phyloP scores from a whole-genome alignment of 108 stramenopile species.

The Phaeodactylum tricornutum region DNA sequence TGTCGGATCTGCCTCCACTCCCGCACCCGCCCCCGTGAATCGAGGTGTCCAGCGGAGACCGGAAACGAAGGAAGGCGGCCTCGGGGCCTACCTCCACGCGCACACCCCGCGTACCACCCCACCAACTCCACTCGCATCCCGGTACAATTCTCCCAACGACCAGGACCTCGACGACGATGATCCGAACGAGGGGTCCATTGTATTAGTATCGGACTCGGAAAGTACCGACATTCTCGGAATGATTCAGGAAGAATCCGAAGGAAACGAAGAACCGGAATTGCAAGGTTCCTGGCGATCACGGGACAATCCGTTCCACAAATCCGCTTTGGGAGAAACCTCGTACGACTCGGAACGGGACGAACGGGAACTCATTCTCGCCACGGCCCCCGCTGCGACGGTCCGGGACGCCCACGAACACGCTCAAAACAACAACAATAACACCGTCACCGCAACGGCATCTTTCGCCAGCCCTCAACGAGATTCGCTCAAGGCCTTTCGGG shows the following conservation, averaged over 20 bases:
- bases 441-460: background rate
- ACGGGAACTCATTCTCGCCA: background rate
- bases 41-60: background rate
- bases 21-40: background rate
- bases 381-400: background rate
- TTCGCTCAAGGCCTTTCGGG: background rate
- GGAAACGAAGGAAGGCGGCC: background rate
- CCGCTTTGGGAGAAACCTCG: too few relatives aligned
- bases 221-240: background rate
- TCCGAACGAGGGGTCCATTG: background rate
- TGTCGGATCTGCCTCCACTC: background rate
- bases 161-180: background rate
- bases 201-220: background rate
- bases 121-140: background rate
- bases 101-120: background rate
- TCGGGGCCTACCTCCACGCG: background rate
- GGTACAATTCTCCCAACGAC: background rate
- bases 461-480: background rate
- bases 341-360: background rate
- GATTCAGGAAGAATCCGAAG: slow-evolving; percentile 1
- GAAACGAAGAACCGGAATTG: slow-evolving; percentile 3
- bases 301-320: background rate
- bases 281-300: slow-evolving; percentile 9
- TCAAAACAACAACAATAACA: background rate
- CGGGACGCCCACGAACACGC: background rate